Percentiles rank a stretch among this genome's conserved stretches.
These are phyloP conservation scores for Camelina sativa DNA, from an alignment of 345 rosid genomes.

Conservation along the genomic window DNA sequence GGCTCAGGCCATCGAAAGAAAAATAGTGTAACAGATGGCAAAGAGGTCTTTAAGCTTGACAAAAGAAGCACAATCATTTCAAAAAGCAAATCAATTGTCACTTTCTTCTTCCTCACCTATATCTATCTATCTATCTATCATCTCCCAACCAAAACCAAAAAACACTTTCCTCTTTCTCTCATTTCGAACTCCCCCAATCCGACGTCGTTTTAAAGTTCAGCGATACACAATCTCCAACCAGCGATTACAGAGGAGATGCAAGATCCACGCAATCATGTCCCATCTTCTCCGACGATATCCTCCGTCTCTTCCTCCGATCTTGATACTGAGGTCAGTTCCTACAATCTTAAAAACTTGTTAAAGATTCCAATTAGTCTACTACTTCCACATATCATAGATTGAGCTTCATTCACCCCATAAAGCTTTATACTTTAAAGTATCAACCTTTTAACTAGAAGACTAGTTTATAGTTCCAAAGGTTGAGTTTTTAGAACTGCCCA, in stretches of 20 bases:
- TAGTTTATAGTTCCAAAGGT: constrained; percentile 8
- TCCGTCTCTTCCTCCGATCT: constrained; percentile 95
- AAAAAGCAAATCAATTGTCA: constrained; percentile 43
- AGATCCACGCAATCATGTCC: constrained; percentile 60
- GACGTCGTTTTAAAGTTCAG: constrained; percentile 20
- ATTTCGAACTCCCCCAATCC: neutral
- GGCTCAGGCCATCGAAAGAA: constrained; percentile 1
- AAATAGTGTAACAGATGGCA: constrained; percentile 32
- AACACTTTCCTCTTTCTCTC: constrained; percentile 35
- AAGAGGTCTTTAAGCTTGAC: constrained; percentile 28
- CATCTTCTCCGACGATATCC: constrained; percentile 75
- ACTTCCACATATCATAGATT: neutral
- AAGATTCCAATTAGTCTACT: neutral
- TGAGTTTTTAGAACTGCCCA: constrained; percentile 17
- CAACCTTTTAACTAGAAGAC: constrained; percentile 12
- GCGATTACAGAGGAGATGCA: constrained; percentile 43
- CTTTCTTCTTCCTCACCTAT: constrained; percentile 37
- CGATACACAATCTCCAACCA: neutral
- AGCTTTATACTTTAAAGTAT: neutral
- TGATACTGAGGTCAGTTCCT: constrained; percentile 75
- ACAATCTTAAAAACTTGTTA: neutral
- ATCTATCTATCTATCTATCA: constrained; percentile 4
- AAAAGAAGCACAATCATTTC: constrained; percentile 32
- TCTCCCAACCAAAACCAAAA: constrained; percentile 27
- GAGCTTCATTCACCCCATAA: neutral